Percentiles rank a stretch among this genome's conserved stretches.
Conservation (phyloP, 108 stramenopile species). For the Asterionellopsis glacialis region DNA sequence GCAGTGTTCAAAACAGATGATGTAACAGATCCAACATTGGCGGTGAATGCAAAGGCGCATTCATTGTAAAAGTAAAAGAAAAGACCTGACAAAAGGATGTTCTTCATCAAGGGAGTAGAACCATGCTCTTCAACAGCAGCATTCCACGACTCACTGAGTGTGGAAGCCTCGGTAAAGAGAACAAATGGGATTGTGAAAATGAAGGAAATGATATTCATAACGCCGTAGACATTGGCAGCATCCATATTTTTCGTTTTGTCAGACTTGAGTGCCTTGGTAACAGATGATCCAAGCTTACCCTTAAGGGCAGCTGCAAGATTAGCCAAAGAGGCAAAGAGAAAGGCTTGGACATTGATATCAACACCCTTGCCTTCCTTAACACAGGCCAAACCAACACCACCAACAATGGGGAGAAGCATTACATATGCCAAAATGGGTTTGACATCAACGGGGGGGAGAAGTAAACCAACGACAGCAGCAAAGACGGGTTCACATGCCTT, state of each 20-base stretch:
- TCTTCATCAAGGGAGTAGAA: slow-evolving; percentile 43
- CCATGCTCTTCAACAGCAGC: slow-evolving; percentile 57
- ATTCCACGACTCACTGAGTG: slow-evolving; percentile 55
- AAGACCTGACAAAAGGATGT: slow-evolving; percentile 80
- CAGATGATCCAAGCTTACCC: slow-evolving; percentile 85
- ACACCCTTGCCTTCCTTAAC: slow-evolving; percentile 89
- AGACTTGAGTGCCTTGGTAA: slow-evolving; percentile 76
- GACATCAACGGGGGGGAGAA: slow-evolving; percentile 77
- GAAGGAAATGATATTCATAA: slow-evolving; percentile 93
- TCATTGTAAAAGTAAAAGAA: slow-evolving; percentile 97
- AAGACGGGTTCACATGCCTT: slow-evolving; percentile 97
- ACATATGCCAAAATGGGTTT: slow-evolving; percentile 79
- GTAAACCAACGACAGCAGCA: slow-evolving; percentile 83
- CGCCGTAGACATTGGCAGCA: slow-evolving; percentile 91
- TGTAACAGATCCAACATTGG: slow-evolving; percentile 80
- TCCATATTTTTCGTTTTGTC: slow-evolving; percentile 94
- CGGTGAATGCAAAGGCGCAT: slow-evolving; percentile 86
- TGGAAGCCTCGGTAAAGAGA: slow-evolving; percentile 64
- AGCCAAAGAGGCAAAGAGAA: slow-evolving; percentile 88
- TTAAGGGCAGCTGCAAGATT: slow-evolving; percentile 86
- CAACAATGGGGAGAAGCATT: slow-evolving; percentile 93
- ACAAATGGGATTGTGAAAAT: slow-evolving; percentile 87
- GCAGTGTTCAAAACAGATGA: slow-evolving; percentile 86
- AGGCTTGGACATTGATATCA: slow-evolving; percentile 85
- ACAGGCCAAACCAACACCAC: slow-evolving; percentile 88